Evolutionary conservation across 495 filamentous ascomycete species (phyloP).

Genomic region (Sphaerosporella brunnea): DNA sequence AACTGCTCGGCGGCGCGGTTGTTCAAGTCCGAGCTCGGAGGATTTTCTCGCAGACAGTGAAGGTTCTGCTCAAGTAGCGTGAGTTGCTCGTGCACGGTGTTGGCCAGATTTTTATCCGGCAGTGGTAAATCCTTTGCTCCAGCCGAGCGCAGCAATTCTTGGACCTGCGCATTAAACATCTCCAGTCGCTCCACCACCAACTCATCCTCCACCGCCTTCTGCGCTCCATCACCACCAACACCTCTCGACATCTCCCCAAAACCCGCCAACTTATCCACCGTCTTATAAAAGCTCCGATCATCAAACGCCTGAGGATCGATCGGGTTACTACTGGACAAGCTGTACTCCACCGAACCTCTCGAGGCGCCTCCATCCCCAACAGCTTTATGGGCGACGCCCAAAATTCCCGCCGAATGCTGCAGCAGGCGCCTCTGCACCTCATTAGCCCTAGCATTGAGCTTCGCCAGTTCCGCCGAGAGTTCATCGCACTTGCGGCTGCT

Average conservation of each 20-base stretch:
- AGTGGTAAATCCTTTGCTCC: too few relatives aligned
- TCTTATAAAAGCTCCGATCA: conserved; percentile 60
- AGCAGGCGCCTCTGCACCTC: conserved; percentile 54
- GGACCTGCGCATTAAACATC: conserved; percentile 48
- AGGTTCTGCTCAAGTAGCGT: conserved; percentile 33
- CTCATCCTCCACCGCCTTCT: neutral
- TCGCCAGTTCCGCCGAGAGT: conserved; percentile 59
- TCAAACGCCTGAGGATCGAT: conserved; percentile 39
- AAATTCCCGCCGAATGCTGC: conserved; percentile 79
- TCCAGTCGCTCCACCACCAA: conserved; percentile 34
- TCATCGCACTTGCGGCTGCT: conserved; percentile 74
- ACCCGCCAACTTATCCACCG: conserved; percentile 48
- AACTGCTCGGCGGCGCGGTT: conserved; percentile 27
- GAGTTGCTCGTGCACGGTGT: conserved; percentile 34
- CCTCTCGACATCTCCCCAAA: conserved; percentile 24
- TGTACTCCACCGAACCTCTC: neutral
- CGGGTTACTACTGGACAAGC: neutral
- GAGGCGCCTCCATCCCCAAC: neutral
- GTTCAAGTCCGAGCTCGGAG: conserved; percentile 11
- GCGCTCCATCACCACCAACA: neutral
- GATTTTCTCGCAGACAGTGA: conserved; percentile 27
- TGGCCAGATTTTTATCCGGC: too few relatives aligned
- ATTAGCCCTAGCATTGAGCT: conserved; percentile 52
- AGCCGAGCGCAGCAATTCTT: conserved; percentile 25
- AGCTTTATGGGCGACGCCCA: conserved; percentile 62